Percentiles rank a stretch among this genome's conserved stretches.
phyloP scores from a whole-genome alignment of 2,329 filamentous ascomycete species.

The Grosmannia clavigera region DNA sequence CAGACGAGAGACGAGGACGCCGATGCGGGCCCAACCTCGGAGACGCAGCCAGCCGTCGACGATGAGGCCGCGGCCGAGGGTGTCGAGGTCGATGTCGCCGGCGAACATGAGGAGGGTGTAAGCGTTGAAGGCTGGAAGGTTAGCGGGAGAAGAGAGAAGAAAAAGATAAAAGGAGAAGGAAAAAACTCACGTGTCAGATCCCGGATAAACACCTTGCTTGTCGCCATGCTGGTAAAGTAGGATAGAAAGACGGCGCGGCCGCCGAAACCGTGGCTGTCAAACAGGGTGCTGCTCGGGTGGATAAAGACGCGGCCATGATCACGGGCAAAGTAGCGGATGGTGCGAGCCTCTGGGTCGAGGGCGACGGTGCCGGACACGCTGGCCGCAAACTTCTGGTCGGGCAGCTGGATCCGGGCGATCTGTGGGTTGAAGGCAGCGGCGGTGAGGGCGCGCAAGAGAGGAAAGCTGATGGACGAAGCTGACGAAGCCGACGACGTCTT shows the following conservation, averaged over 20 bases:
- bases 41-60: conserved; percentile 85
- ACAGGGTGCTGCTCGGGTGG: conserved; percentile 78
- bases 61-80: conserved; percentile 70
- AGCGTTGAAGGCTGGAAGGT: conserved; percentile 79
- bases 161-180: background rate
- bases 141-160: conserved; percentile 8
- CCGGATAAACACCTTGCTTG: conserved; percentile 80
- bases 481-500: conserved; percentile 9
- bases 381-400: conserved; percentile 87
- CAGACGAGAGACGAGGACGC: conserved; percentile 73
- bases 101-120: conserved; percentile 83
- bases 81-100: conserved; percentile 78
- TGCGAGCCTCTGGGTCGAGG: conserved; percentile 80
- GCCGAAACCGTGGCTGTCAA: conserved; percentile 68
- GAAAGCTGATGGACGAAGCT: conserved; percentile 19
- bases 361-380: conserved; percentile 83
- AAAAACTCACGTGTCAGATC: conserved; percentile 82
- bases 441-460: conserved; percentile 56
- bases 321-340: conserved; percentile 86
- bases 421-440: conserved; percentile 72
- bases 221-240: conserved; percentile 88
- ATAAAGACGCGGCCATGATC: conserved; percentile 83
- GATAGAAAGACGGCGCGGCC: conserved; percentile 66
- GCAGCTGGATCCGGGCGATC: conserved; percentile 82
- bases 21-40: conserved; percentile 87